phyloP scores from a whole-genome alignment of 805 yeast genomes.

The Nakazawaea peltata region DNA sequence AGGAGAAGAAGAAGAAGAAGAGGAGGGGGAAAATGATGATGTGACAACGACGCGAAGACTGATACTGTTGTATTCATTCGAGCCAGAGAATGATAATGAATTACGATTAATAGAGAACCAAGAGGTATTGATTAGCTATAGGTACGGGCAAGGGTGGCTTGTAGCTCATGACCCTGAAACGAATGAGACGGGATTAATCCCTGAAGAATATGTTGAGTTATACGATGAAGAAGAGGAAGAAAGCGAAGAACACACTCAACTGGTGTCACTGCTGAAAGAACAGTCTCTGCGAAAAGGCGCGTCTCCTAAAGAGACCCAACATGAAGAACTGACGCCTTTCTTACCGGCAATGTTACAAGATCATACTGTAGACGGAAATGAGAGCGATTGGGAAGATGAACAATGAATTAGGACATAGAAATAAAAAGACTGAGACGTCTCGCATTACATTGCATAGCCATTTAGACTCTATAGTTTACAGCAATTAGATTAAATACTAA shows the following conservation, averaged over 20 bases:
- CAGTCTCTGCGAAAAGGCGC: conserved; percentile 8
- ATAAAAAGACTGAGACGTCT: neutral
- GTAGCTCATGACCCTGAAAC: conserved; percentile 77
- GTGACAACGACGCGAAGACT: conserved; percentile 45
- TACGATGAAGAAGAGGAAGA: conserved; percentile 23
- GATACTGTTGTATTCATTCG: conserved; percentile 81
- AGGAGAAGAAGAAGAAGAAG: conserved; percentile 17
- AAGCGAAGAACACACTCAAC: conserved; percentile 11
- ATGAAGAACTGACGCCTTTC: conserved; percentile 39
- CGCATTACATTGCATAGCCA: neutral
- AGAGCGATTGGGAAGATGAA: conserved; percentile 22
- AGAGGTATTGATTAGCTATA: conserved; percentile 72
- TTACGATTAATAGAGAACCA: conserved; percentile 74
- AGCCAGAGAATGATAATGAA: conserved; percentile 93
- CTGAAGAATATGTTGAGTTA: conserved; percentile 83
- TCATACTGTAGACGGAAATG: conserved; percentile 13
- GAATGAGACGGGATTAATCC: conserved; percentile 86
- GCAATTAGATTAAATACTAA: neutral
- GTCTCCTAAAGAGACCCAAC: too few relatives aligned
- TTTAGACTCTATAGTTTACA: neutral
- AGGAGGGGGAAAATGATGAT: conserved; percentile 14
- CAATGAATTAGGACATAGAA: conserved; percentile 10
- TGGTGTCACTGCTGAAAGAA: too few relatives aligned
- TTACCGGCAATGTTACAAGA: conserved; percentile 25
- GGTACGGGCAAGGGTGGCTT: conserved; percentile 98